These are phyloP conservation scores for Brassica cretica DNA, from an alignment of 345 rosid species.

Conservation along the genomic window DNA sequence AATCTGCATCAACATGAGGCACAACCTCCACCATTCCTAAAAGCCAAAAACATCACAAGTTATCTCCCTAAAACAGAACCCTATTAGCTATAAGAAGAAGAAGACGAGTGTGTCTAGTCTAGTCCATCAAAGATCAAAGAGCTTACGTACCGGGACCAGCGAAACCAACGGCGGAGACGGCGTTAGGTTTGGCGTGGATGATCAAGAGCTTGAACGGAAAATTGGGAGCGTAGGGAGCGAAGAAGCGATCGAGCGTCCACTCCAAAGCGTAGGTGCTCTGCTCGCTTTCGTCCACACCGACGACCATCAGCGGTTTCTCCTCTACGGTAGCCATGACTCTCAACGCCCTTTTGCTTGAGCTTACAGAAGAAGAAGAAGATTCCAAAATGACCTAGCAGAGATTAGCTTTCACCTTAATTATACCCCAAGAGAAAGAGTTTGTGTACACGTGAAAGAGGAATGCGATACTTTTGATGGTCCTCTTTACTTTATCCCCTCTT, in stretches of 20 bases:
- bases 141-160: conserved; percentile 69
- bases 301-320: conserved; percentile 57
- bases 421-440: not conserved
- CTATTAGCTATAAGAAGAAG: not conserved
- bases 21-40: conserved; percentile 76
- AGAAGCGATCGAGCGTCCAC: conserved; percentile 86
- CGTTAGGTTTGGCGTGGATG: conserved; percentile 76
- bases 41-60: not conserved
- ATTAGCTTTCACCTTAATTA: not conserved
- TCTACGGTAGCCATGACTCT: conserved; percentile 44
- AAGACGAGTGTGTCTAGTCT: not conserved
- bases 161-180: conserved; percentile 59
- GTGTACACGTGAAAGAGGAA: not conserved
- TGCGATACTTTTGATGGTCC: not conserved
- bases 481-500: not conserved
- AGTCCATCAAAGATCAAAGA: not conserved
- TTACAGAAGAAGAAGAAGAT: not conserved
- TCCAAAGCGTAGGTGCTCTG: conserved; percentile 76
- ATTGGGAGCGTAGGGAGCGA: conserved; percentile 53
- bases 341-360: not conserved
- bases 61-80: not conserved
- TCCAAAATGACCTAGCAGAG: not conserved
- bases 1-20: conserved; percentile 68
- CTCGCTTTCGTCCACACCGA: conserved; percentile 70
- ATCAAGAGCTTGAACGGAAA: conserved; percentile 73